These are phyloP conservation scores for Sporothrix protearum DNA, from an alignment of 2,329 filamentous ascomycete species.

Conservation along the genomic window DNA sequence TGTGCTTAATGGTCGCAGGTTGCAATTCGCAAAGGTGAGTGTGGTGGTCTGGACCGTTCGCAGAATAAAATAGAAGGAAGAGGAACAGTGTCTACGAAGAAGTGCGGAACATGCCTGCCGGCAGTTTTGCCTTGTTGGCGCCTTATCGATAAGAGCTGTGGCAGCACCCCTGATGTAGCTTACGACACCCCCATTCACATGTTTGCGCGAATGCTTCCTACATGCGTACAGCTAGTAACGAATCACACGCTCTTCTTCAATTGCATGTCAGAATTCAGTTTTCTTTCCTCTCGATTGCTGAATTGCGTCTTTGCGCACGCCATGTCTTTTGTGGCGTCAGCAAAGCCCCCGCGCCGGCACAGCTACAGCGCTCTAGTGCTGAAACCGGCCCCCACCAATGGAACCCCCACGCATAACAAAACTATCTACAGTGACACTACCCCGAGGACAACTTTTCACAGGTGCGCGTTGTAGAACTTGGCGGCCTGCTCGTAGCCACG, in stretches of 20 bases:
- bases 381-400: conserved; percentile 32
- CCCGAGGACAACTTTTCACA: conserved; percentile 32
- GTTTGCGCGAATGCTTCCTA: neutral
- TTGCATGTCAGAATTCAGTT: neutral
- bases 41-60: neutral
- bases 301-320: neutral
- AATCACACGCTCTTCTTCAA: neutral
- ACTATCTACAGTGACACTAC: neutral
- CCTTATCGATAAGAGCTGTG: conserved; percentile 22
- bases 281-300: neutral
- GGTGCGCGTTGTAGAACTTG: conserved; percentile 43
- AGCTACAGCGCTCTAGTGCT: neutral
- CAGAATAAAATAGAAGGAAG: neutral
- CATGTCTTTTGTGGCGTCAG: neutral
- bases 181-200: neutral
- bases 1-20: neutral
- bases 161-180: neutral
- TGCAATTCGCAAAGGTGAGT: neutral
- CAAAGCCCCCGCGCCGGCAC: neutral
- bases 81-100: neutral
- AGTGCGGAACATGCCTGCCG: neutral
- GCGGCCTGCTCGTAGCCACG: conserved; percentile 47
- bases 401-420: conserved; percentile 21
- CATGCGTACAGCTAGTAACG: too few relatives aligned
- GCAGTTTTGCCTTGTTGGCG: neutral